Evolutionary conservation across 2,329 filamentous ascomycete species (phyloP), one percentile per base, ranked within the genome.

Genomic region (Hirsutella rhossiliensis): DNA sequence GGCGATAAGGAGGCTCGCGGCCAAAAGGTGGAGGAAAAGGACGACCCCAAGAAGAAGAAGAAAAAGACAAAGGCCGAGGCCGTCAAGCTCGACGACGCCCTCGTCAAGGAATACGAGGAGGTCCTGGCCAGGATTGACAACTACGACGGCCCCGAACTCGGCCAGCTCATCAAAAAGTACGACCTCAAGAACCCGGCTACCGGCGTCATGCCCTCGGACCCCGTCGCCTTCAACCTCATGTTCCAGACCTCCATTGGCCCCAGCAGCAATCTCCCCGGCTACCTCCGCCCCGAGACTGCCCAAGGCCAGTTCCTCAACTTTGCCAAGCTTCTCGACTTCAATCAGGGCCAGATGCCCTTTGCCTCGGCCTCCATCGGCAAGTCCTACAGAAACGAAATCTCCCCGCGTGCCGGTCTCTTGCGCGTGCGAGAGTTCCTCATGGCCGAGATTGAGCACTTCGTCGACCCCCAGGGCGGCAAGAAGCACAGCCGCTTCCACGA

Each of bases 281-380:
- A 87, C 63, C 73, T 96, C 46, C 79, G 89, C 44, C 92, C 92
- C 38, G 92, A 98, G 68, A 98, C 92, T 28, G 92, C 92, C 4
- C 92, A 98, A 73, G 92, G 92, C 51, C 92, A 98, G 68, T 98
- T 98, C 68, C 71, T 97, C 52, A 96, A 94, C 68, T 98, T 98
- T 64, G 80, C 84, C 55, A 96, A 96, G 71, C 80, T 98, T 40
- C 81, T 97, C 47, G 90, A 96, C 53, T 97, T 89, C 73, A 97
- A 96, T 71, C 86, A 94, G 66, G 80, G 87, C 57, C 75, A 82
- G 55, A 95, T 98, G 85, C 92, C 92, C 23, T 97, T 98, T 60
- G 92, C 92, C 13, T 97, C 90, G 41, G 92, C 92, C 40, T 94
- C 87, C 34, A 94, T 98, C 61, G 92, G 92, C 66, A 95, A 95